Evolutionary conservation across 768 basidiomycete species (phyloP), one percentile per base, ranked within the genome.

Genomic region (Termitomyces sp.): DNA sequence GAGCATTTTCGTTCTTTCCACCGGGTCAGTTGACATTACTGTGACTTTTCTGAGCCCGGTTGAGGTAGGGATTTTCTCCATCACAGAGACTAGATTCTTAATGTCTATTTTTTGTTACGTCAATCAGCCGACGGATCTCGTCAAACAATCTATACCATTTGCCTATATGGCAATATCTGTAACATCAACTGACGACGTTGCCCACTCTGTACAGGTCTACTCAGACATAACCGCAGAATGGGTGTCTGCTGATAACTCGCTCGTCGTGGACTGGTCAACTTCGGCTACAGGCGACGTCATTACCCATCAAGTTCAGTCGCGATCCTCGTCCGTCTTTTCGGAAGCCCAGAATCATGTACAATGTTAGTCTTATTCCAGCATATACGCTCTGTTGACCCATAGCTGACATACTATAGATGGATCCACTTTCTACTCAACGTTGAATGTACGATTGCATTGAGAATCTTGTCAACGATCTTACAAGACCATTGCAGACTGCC

Each of bases 1-100:
- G 63, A 85, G 82, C 61, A 77, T 75, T 29, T 89, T 88, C 61
- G 77, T 80, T 3, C 65, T 89, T 51, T 77, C 77, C 2, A 84
- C 87, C 2, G 87, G 87, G 4, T 80, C 82, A 3, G 73, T 89
- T 16, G 82, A 86, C 59, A 59, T 88, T 32, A 82, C 82, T 12
- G 78, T 82, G 12, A 82, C 74, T 3, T 89, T 89, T 64, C 69
- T 87, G 40, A 86, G 84, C 59, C 86, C 86, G 4, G 81, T 89
- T 14, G 86, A 87, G 75, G 85, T 85, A 65, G 43, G 65, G 53
- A 31, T 43, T 42, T 17, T 38, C 5, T 17, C 31, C 16, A n/a
- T 23, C 16, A 2, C n/a, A 19, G 6, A 35, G 25, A 35, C 3
- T 0, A 11, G 6, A 21, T 34, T 21, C 38, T 49, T n/a, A 23